phyloP scores from a whole-genome alignment of 2,329 filamentous ascomycete species.

The Ploettnerulaceae sp. region DNA sequence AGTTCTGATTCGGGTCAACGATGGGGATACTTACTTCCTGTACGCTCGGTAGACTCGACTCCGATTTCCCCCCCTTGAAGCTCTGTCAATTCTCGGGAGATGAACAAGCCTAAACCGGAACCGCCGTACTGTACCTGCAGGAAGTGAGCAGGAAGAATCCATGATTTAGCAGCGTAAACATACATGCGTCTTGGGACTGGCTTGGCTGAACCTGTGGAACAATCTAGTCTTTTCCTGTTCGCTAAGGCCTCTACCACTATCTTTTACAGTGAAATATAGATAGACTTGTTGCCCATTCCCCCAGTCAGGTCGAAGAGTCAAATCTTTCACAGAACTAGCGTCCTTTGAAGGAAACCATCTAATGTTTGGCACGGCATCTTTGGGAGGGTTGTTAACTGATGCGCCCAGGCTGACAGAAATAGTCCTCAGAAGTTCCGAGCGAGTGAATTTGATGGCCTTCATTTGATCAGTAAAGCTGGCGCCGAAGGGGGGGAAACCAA shows the following conservation, averaged over 20 bases:
- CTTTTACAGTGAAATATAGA: constrained; percentile 51
- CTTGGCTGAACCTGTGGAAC: constrained; percentile 65
- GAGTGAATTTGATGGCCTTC: constrained; percentile 57
- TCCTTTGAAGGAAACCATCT: constrained; percentile 33
- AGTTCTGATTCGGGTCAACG: not conserved
- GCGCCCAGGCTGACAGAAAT: constrained; percentile 45
- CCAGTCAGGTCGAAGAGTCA: constrained; percentile 28
- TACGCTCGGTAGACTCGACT: constrained; percentile 52
- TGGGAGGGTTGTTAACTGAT: constrained; percentile 30
- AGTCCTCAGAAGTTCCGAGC: constrained; percentile 53
- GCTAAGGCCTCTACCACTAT: constrained; percentile 60
- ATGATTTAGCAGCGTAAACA: not conserved
- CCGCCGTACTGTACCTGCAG: constrained; percentile 54
- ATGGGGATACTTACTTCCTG: constrained; percentile 42
- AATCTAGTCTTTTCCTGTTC: constrained; percentile 59
- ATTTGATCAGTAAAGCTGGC: not conserved
- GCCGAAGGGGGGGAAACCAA: not conserved
- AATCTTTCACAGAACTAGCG: constrained; percentile 16
- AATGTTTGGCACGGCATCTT: constrained; percentile 26
- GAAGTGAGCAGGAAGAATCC: not conserved
- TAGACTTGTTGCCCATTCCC: constrained; percentile 36
- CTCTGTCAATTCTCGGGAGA: constrained; percentile 58
- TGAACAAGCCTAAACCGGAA: constrained; percentile 59
- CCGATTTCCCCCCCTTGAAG: constrained; percentile 62
- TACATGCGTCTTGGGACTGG: constrained; percentile 43